phyloP scores from a whole-genome alignment of 2,329 filamentous ascomycete species.

The Hypoxylon sp. region DNA sequence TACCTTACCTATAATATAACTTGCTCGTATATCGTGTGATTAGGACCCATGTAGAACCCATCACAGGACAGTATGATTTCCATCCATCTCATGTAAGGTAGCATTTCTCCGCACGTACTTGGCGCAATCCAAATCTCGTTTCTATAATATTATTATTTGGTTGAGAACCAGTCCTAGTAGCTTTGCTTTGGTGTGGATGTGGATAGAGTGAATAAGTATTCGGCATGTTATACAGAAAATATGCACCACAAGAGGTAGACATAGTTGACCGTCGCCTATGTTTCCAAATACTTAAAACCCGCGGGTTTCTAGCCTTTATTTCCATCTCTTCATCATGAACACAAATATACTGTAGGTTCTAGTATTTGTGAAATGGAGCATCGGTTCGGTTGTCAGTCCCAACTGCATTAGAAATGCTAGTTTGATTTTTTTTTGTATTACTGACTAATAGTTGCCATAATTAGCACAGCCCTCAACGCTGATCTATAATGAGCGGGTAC shows the following conservation, averaged over 20 bases:
- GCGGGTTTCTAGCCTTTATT: too few species aligned
- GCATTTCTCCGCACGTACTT: conserved; percentile 19
- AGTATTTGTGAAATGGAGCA: not conserved
- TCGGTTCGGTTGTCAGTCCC: not conserved
- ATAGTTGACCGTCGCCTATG: too few species aligned
- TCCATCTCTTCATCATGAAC: too few species aligned
- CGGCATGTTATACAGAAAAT: too few species aligned
- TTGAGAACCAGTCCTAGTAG: not conserved
- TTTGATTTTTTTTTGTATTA: not conserved
- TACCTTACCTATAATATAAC: not conserved
- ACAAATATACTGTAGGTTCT: too few species aligned
- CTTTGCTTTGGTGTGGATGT: not conserved
- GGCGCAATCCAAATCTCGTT: not conserved
- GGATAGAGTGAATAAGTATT: not conserved
- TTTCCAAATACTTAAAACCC: too few species aligned
- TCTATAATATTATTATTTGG: not conserved
- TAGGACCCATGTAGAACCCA: conserved; percentile 7
- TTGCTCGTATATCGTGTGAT: conserved; percentile 16
- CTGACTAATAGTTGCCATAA: not conserved
- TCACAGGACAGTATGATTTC: conserved; percentile 11
- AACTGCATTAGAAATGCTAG: not conserved
- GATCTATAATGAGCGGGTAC: conserved; percentile 2
- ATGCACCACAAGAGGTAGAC: too few species aligned
- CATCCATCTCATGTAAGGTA: conserved; percentile 4
- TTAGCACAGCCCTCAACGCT: not conserved